Conservation (phyloP, 2,329 filamentous ascomycete genomes). For the Hypocrella siamensis region DNA sequence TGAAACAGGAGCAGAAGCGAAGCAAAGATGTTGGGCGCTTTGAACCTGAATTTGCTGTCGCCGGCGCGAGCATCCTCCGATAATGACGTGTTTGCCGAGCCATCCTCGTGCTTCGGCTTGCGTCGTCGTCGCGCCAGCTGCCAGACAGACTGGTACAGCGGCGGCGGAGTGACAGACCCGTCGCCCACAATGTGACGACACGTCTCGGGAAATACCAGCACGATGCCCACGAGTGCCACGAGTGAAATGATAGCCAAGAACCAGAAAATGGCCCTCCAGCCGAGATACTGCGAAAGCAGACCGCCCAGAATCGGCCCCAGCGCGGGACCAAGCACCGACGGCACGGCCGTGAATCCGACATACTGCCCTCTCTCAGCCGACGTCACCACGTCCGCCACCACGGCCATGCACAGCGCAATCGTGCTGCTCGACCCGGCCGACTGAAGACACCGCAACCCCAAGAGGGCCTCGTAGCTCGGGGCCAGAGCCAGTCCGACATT, state of each 20-base stretch:
- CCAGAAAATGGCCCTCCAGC: constrained; percentile 49
- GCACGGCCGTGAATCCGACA: constrained; percentile 35
- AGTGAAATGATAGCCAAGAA: constrained; percentile 34
- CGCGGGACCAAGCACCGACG: constrained; percentile 29
- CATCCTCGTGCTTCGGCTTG: not conserved
- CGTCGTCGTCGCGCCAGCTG: constrained; percentile 9
- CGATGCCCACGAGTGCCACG: constrained; percentile 24
- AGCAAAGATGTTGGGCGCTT: constrained; percentile 23
- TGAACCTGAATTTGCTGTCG: constrained; percentile 16
- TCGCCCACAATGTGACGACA: constrained; percentile 33
- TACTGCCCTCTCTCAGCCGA: constrained; percentile 45
- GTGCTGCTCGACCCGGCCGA: constrained; percentile 43
- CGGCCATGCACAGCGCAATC: constrained; percentile 38
- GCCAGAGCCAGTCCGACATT: constrained; percentile 37
- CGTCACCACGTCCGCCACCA: constrained; percentile 49
- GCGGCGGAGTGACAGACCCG: constrained; percentile 28
- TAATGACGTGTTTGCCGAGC: too few species aligned
- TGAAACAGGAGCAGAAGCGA: constrained; percentile 24
- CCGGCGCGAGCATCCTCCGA: constrained; percentile 5
- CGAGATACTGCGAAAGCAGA: constrained; percentile 36
- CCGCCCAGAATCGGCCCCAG: constrained; percentile 44
- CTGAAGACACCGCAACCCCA: constrained; percentile 40
- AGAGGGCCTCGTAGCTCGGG: constrained; percentile 29
- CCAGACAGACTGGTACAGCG: constrained; percentile 18
- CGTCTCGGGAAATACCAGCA: constrained; percentile 38